Percentiles rank a stretch among this genome's conserved stretches.
Evolutionary conservation across 257 asterid genomes (phyloP).

Genomic region (Nicotiana otophora): DNA sequence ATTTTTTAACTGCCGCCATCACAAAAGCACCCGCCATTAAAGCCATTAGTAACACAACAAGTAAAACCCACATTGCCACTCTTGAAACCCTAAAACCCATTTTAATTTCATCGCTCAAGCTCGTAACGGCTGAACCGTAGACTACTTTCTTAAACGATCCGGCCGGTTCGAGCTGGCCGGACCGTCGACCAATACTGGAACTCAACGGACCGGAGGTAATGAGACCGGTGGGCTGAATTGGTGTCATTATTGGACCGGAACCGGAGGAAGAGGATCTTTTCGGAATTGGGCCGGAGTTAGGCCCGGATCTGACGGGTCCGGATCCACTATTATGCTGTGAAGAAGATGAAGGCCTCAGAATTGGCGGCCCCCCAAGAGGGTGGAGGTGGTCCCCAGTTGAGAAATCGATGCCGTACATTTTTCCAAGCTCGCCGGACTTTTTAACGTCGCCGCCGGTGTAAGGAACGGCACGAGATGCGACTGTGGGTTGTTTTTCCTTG

Average conservation of each 20-base stretch:
- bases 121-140: slow-evolving; percentile 77
- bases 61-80: slow-evolving; percentile 79
- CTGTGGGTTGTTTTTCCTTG: slow-evolving; percentile 50
- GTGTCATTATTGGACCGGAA: slow-evolving; percentile 81
- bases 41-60: slow-evolving; percentile 72
- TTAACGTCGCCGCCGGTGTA: slow-evolving; percentile 82
- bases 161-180: slow-evolving; percentile 55
- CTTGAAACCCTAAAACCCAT: slow-evolving; percentile 76
- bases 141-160: slow-evolving; percentile 41
- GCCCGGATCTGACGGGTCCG: slow-evolving; percentile 79
- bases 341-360: slow-evolving; percentile 43
- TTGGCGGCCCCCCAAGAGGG: slow-evolving; percentile 27
- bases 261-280: slow-evolving; percentile 63
- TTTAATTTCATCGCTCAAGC: slow-evolving; percentile 45
- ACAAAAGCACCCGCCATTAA: slow-evolving; percentile 78
- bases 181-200: slow-evolving; percentile 48
- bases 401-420: slow-evolving; percentile 76
- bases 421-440: slow-evolving; percentile 79
- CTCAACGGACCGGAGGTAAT: slow-evolving; percentile 77
- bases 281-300: slow-evolving; percentile 72
- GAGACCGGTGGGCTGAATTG: slow-evolving; percentile 60
- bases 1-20: slow-evolving; percentile 71
- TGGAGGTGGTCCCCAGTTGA: slow-evolving; percentile 42
- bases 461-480: slow-evolving; percentile 65
- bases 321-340: slow-evolving; percentile 76